A percentile compares a stretch with the other conserved stretches of the same genome.
phyloP scores from a whole-genome alignment of 352 stramenopile species.

The Phytophthora capsici region DNA sequence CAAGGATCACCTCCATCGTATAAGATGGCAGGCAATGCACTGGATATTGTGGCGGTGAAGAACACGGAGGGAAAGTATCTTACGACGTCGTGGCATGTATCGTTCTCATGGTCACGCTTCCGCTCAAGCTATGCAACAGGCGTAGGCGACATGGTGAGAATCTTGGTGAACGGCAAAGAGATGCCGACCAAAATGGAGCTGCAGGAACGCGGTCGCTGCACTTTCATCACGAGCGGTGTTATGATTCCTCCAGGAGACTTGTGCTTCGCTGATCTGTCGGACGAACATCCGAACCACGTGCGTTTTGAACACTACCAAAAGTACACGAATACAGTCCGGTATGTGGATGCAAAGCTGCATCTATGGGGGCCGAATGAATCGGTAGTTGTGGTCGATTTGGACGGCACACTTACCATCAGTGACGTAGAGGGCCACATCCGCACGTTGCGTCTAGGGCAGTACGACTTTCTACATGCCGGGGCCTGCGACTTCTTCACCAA shows the following conservation, averaged over 20 bases:
- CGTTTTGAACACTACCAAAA: conserved; percentile 83
- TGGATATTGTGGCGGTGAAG: conserved; percentile 80
- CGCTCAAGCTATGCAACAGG: conserved; percentile 60
- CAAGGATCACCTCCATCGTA: conserved; percentile 44
- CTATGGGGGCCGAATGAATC: conserved; percentile 83
- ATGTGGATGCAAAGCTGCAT: conserved; percentile 77
- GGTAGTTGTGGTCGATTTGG: conserved; percentile 81
- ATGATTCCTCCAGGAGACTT: conserved; percentile 66
- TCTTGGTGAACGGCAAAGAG: conserved; percentile 82
- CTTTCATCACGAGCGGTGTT: conserved; percentile 67
- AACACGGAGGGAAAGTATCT: conserved; percentile 65
- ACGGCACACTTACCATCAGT: conserved; percentile 86
- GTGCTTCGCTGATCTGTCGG: conserved; percentile 60
- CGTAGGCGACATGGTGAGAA: conserved; percentile 74
- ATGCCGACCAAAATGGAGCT: conserved; percentile 81
- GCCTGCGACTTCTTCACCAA: conserved; percentile 85
- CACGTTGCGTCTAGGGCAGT: conserved; percentile 81
- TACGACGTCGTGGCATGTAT: conserved; percentile 80
- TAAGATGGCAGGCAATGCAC: conserved; percentile 77
- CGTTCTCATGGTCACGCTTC: conserved; percentile 78
- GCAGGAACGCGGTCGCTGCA: conserved; percentile 67
- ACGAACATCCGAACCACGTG: conserved; percentile 68
- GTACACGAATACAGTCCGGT: conserved; percentile 71
- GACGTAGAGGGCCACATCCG: conserved; percentile 89
- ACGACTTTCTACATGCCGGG: conserved; percentile 82